Evolutionary conservation across 2,329 filamentous ascomycete species (phyloP), one percentile per base, ranked within the genome.

Genomic region (Trichophyton rubrum): DNA sequence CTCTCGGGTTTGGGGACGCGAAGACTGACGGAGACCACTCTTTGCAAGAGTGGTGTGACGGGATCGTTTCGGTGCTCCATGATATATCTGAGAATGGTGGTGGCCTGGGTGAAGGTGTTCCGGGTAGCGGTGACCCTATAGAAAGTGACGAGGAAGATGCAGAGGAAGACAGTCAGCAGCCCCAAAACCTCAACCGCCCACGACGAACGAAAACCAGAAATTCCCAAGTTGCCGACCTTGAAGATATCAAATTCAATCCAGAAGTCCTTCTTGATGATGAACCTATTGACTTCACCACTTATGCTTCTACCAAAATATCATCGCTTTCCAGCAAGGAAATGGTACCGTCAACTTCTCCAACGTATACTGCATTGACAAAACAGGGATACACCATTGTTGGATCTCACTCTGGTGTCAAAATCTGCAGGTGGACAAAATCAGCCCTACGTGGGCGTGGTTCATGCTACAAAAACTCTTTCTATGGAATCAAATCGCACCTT

Each of bases 381-480:
- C 92, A 99, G 78, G 92, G 92, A 27, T 97, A 97, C 72, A 86
- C 88, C 0, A 96, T 97, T 62, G 88, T 99, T 41, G 93, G 93
- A 59, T 92, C 89, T 0, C 93, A 97, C 75, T 95, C 90, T 0
- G 92, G 92, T 33, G 92, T 97, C 66, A 97, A 97, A 75, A 96
- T 96, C 68, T 99, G 92, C 71, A 89, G 93, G 35, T 99, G 92
- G 92, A 97, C 93, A 8, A 99, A 99, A 75, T 96, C 91, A 1
- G 92, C 92, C 8, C 84, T 97, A 0, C 88, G 92, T 43, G 92
- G 92, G 11, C 86, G 92, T 45, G 93, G 92, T 3, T 95, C 89
- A 24, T 99, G 92, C 78, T 99, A 99, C 80, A 97, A 99, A 71
- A 96, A 85, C 74, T 95, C 89, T 0, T 95, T 99, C 73, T 99